These are phyloP conservation scores for Zangia roseola DNA, from an alignment of 768 basidiomycete genomes.

Conservation along the genomic window DNA sequence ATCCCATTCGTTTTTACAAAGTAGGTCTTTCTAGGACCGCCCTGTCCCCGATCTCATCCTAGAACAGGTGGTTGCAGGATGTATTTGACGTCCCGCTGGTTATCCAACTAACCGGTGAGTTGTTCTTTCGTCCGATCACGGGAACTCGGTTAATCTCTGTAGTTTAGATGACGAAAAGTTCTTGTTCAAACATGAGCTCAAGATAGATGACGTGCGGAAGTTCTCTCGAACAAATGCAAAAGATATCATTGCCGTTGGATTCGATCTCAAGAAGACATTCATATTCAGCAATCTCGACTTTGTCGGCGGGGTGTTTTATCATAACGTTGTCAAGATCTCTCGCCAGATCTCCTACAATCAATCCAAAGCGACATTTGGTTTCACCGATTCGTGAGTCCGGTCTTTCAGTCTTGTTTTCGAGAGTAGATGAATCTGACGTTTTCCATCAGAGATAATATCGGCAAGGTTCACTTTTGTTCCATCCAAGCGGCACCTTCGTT, in stretches of 20 bases:
- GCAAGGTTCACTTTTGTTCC: conserved; percentile 94
- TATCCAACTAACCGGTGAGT: conserved; percentile 87
- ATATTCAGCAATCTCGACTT: conserved; percentile 93
- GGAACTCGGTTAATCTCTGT: neutral
- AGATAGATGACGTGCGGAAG: conserved; percentile 79
- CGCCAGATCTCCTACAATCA: conserved; percentile 92
- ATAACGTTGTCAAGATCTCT: conserved; percentile 90
- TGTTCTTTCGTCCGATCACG: neutral
- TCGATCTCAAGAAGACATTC: conserved; percentile 89
- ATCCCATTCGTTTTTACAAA: conserved; percentile 97
- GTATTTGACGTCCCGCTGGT: conserved; percentile 94
- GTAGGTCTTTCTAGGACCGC: conserved; percentile 42
- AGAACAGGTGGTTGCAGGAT: conserved; percentile 87
- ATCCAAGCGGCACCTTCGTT: conserved; percentile 97
- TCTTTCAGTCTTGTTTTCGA: neutral
- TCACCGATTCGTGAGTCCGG: conserved; percentile 83
- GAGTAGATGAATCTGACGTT: neutral
- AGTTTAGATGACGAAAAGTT: conserved; percentile 94
- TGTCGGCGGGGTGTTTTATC: conserved; percentile 91
- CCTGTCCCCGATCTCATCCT: conserved; percentile 1
- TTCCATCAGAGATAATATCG: conserved; percentile 86
- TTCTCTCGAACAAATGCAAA: conserved; percentile 87
- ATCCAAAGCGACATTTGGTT: conserved; percentile 94
- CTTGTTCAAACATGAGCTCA: conserved; percentile 93
- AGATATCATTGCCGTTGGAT: conserved; percentile 96